Evolutionary conservation across 1,139 yeast species (phyloP), one percentile per base, ranked within the genome.

Genomic region (Lodderomyces elongisporus): DNA sequence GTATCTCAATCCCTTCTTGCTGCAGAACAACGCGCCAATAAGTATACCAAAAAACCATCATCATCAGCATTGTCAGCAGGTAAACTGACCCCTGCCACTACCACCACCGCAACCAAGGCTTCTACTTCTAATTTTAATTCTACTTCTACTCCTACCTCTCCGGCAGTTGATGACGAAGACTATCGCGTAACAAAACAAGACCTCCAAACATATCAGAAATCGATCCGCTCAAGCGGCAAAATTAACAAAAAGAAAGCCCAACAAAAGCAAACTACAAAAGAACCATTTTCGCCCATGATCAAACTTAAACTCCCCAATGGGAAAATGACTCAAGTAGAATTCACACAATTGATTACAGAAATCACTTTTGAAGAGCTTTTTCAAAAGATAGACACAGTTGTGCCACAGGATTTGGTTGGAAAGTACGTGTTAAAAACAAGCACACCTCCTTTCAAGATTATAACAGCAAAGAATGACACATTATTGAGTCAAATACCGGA

Each of bases 251-350:
- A 35, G 21, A 23, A 30, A 10, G 25, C 30, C 6, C n/a, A n/a
- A n/a, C n/a, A n/a, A n/a, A 25, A 34, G 7, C 36, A 36, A 5
- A 18, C 23, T 7, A 24, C 31, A 4, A 26, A 31, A 16, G 14
- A 36, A n/a, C 64, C 66, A 1, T 35, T 46, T 3, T 47, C 48
- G 25, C 64, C 60, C 42, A 55, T 60, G 17, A 57, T 77, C 8
- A 54, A 83, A 32, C 46, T 77, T 21, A 66, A 66, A 40, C 75
- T 77, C 41, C 81, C 82, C 1, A 79, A 77, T 51, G 56, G 69
- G 17, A 52, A 68, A 4, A 60, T 65, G 18, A 48, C 77, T n/a
- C 77, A 75, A 39, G 53, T 70, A n/a, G 56, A 62, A 32, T 66
- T 74, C 30, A 52, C 54, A 15, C 62, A 69, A 27, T 54, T 64